Evolutionary conservation across 805 yeast species (phyloP), one percentile per base, ranked within the genome.

Genomic region (Kluyveromyces nonfermentans): DNA sequence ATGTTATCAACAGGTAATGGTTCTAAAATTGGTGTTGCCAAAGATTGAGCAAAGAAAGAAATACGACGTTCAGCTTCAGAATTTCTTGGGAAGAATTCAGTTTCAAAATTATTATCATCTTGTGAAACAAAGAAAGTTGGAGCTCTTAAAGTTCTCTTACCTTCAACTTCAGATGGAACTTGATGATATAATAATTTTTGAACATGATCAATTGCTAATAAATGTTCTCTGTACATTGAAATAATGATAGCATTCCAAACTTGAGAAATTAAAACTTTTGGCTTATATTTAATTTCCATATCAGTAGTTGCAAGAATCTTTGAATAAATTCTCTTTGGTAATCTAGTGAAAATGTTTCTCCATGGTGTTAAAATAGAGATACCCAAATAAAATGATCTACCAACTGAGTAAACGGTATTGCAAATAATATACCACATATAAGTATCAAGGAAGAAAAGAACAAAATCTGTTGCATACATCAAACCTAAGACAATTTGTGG

Each of bases 31-130:
- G 98, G 98, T 47, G 98, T 93, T 42, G 98, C 94, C 68, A 93
- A 75, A 9, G 97, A 89, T 70, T 93, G 98, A 47, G 99, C 99
- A 72, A 93, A 93, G 84, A 94, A 93, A 47, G 97, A 86, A 57
- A 93, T 89, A 77, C 99, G 93, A 75, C 98, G 89, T 73, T 94
- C 98, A 51, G 99, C 98, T 70, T 93, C 99, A 37, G 96, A 87
- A 68, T 90, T 80, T 60, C 81, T 76, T 56, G 98, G 97, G 85
- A 93, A 93, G 63, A 87, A 94, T 74, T 90, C 97, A 53, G 97
- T 86, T 52, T 85, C 95, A 59, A 89, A 85, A 62, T 88, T 84
- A 69, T 75, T 77, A 58, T 93, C 99, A 70, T 93, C 98, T 70
- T 94, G 98, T 49, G 95, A 82, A 47, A 93, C 96, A 59, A 93